A percentile compares a stretch with the other conserved stretches of the same genome.
These are phyloP conservation scores for Trematosphaeria pertusa DNA, from an alignment of 2,329 filamentous ascomycete genomes.

Conservation along the genomic window DNA sequence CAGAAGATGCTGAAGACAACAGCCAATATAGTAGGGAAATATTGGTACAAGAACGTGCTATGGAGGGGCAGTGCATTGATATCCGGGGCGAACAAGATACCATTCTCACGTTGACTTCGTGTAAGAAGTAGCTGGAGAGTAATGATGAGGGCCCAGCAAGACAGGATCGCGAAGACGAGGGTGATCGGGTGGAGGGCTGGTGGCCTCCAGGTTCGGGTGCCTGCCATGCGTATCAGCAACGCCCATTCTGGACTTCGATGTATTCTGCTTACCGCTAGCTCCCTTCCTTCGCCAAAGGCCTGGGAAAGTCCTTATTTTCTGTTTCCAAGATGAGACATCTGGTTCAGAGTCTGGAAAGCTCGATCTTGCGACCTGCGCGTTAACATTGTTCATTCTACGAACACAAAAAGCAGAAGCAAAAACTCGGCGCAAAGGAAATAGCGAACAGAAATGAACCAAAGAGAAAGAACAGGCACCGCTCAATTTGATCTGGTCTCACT, in stretches of 20 bases:
- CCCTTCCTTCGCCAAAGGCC: too few relatives aligned
- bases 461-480: neutral
- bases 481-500: neutral
- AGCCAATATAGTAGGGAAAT: constrained; percentile 59
- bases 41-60: constrained; percentile 58
- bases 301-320: too few relatives aligned
- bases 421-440: neutral
- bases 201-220: constrained; percentile 29
- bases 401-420: neutral
- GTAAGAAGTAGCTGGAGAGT: constrained; percentile 56
- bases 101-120: constrained; percentile 51
- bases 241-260: too few relatives aligned
- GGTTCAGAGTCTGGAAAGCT: constrained; percentile 3
- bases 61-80: constrained; percentile 49
- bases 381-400: neutral
- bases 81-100: constrained; percentile 48
- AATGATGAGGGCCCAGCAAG: constrained; percentile 45
- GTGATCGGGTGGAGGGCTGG: constrained; percentile 21
- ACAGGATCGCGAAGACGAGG: constrained; percentile 17
- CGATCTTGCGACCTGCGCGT: neutral
- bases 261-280: too few relatives aligned
- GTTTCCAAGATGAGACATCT: too few relatives aligned
- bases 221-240: too few relatives aligned
- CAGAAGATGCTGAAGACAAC: constrained; percentile 64
- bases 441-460: neutral